phyloP scores from a whole-genome alignment of 2,329 filamentous ascomycete species.

The Alternaria longipes region DNA sequence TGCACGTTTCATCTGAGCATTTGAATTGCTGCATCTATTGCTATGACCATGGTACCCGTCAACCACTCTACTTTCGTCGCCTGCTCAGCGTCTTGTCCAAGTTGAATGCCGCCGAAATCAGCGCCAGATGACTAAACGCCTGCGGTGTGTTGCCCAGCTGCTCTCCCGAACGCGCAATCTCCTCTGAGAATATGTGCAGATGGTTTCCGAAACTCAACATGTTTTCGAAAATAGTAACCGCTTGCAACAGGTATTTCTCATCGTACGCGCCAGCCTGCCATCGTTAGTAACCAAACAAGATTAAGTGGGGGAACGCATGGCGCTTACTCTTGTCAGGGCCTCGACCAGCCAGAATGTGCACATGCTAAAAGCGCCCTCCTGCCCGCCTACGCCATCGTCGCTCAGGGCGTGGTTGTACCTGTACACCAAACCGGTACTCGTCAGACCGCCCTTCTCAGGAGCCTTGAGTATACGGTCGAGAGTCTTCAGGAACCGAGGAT shows the following conservation, averaged over 20 bases:
- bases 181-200: slow-evolving; percentile 79
- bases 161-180: slow-evolving; percentile 77
- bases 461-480: slow-evolving; percentile 75
- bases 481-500: slow-evolving; percentile 77
- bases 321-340: slow-evolving; percentile 73
- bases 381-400: slow-evolving; percentile 77
- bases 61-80: slow-evolving; percentile 10
- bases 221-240: slow-evolving; percentile 78
- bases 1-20: slow-evolving; percentile 2
- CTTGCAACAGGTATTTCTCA: slow-evolving; percentile 66
- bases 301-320: slow-evolving; percentile 32
- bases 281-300: slow-evolving; percentile 15
- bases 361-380: slow-evolving; percentile 81
- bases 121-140: slow-evolving; percentile 78
- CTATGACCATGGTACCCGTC: neutral
- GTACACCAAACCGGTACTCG: slow-evolving; percentile 78
- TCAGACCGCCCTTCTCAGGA: slow-evolving; percentile 78
- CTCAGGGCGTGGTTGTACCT: slow-evolving; percentile 75
- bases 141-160: slow-evolving; percentile 83
- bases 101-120: slow-evolving; percentile 81
- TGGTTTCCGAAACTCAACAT: slow-evolving; percentile 81
- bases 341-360: slow-evolving; percentile 86
- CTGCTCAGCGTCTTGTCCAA: slow-evolving; percentile 62
- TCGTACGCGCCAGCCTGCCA: slow-evolving; percentile 61
- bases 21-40: neutral